These are phyloP conservation scores for Dalechampia spathulata DNA, from an alignment of 441 rosid species.

Conservation along the genomic window DNA sequence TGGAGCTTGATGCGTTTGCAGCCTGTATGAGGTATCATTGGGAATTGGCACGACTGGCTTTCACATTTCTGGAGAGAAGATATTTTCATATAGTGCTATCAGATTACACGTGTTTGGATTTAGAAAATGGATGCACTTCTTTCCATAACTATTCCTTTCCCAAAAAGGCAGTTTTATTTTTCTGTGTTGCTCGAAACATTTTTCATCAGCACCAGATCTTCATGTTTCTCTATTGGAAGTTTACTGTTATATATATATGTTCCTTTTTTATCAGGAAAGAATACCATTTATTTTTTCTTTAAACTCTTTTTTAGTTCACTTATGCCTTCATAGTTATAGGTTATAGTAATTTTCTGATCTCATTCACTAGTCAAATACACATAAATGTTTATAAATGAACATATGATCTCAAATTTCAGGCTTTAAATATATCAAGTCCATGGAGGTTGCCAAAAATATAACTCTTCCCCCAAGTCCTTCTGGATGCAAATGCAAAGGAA, in stretches of 20 bases:
- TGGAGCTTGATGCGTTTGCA: background rate
- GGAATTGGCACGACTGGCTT: background rate
- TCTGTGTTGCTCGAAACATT: background rate
- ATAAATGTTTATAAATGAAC: background rate
- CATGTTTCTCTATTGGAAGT: background rate
- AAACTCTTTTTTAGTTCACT: background rate
- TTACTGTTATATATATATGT: background rate
- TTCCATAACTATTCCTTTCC: background rate
- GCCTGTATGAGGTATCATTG: background rate
- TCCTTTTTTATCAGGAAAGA: background rate
- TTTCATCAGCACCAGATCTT: background rate
- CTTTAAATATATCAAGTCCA: conserved; percentile 32
- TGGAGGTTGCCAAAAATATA: conserved; percentile 30
- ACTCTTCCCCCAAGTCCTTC: conserved; percentile 25
- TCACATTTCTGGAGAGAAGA: background rate
- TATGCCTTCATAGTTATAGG: background rate
- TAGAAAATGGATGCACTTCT: background rate
- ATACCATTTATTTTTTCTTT: background rate
- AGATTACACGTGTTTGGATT: background rate
- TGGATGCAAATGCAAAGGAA: conserved; percentile 47
- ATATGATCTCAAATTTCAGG: conserved; percentile 27
- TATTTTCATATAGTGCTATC: background rate
- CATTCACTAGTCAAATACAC: background rate
- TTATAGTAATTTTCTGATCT: background rate
- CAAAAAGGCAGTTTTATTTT: background rate